Evolutionary conservation across 371 early-diverging fungal species (phyloP), one percentile per base, ranked within the genome.

Genomic region (Mycotypha africana): DNA sequence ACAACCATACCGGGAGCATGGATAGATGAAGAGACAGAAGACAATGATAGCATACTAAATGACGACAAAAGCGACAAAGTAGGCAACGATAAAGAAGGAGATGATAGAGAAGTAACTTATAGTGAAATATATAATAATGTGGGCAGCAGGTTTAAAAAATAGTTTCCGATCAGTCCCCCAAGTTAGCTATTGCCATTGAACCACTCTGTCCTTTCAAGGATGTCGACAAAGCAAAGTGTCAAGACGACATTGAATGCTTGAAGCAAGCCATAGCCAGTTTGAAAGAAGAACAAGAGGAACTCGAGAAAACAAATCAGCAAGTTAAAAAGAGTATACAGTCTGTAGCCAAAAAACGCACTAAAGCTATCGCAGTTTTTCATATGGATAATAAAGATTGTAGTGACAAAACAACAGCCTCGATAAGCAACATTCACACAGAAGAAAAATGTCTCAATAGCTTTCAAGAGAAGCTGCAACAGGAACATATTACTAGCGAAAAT

Each of bases 261-360:
- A 59, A 63, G 33, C 47, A 60, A 23, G 57, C 68, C 2, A 63
- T 72, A n/a, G 65, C 54, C 9, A 49, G 45, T 19, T 38, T 72
- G 14, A 59, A 58, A 25, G 49, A 58, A 49, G 58, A 67, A 57
- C 62, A 62, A 23, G 49, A 67, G 45, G 46, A 48, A 42, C 24
- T 72, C 22, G 68, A 72, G 36, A 47, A 65, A 46, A 62, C 72
- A 3, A 62, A 72, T 36, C 33, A 60, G n/a, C 49, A 67, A n/a
- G 60, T 72, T 11, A 67, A 67, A 39, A 62, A 62, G 38, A 65
- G 63, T 11, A 67, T 72, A 35, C 51, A 65, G 21, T 47, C 63
- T 11, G 66, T 72, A 1, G 59, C 63, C n/a, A 49, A 47, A 20
- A 70, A 70, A 45, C 45, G 70, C 53, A n/a, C 24, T 58, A 33